These are phyloP conservation scores for Tricholoma terreum DNA, from an alignment of 768 basidiomycete genomes.

Conservation along the genomic window DNA sequence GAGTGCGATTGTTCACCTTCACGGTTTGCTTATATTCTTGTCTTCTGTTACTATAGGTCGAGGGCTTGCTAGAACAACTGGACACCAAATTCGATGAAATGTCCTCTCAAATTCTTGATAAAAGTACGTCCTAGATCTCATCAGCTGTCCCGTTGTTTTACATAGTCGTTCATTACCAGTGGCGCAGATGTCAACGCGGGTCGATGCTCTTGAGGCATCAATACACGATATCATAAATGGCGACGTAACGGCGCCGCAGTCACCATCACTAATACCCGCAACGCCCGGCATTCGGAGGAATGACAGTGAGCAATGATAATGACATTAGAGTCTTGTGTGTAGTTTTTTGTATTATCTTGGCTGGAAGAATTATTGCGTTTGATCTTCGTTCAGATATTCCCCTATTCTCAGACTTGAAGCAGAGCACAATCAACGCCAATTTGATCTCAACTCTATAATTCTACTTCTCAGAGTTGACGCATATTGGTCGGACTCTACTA, in stretches of 20 bases:
- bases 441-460: too few species aligned
- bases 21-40: neutral
- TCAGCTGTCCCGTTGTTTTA: slow-evolving; percentile 8
- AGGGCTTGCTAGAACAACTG: slow-evolving; percentile 83
- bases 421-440: too few species aligned
- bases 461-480: too few species aligned
- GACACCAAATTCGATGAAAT: slow-evolving; percentile 91
- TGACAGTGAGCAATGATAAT: slow-evolving; percentile 30
- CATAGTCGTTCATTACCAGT: slow-evolving; percentile 45
- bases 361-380: too few species aligned
- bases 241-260: slow-evolving; percentile 61
- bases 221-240: slow-evolving; percentile 92
- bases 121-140: slow-evolving; percentile 52
- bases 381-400: too few species aligned
- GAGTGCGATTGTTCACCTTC: slow-evolving; percentile 29
- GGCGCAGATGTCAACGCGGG: slow-evolving; percentile 89
- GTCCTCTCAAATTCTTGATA: slow-evolving; percentile 84
- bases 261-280: slow-evolving; percentile 48
- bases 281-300: slow-evolving; percentile 41
- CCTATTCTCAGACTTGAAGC: too few species aligned
- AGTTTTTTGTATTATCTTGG: neutral
- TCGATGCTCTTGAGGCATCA: slow-evolving; percentile 84
- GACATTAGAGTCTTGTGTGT: too few species aligned
- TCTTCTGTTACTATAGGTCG: slow-evolving; percentile 55
- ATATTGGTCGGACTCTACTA: too few species aligned